phyloP scores from a whole-genome alignment of 345 rosid genomes.

The Gossypium anomalum region DNA sequence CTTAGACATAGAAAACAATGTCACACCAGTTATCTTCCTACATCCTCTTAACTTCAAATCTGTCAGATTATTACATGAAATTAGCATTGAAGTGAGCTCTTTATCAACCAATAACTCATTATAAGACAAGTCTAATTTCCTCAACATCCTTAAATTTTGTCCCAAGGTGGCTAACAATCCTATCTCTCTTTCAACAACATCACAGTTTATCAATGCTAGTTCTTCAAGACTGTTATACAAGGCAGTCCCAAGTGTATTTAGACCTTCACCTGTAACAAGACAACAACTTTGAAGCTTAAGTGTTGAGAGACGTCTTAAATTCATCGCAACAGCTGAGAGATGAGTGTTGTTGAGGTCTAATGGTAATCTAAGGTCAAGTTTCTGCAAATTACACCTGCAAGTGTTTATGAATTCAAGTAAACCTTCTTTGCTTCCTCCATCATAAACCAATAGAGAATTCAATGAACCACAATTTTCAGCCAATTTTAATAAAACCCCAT shows the following conservation, averaged over 20 bases:
- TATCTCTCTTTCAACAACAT: conserved; percentile 60
- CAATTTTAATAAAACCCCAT: conserved; percentile 51
- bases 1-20: conserved; percentile 44
- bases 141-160: conserved; percentile 55
- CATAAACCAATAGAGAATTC: conserved; percentile 63
- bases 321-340: conserved; percentile 48
- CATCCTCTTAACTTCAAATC: conserved; percentile 75
- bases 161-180: conserved; percentile 83
- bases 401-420: conserved; percentile 59
- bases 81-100: conserved; percentile 64
- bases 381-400: conserved; percentile 45
- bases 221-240: conserved; percentile 50
- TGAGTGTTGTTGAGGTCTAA: conserved; percentile 74
- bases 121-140: conserved; percentile 56
- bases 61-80: conserved; percentile 48
- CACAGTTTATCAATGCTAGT: conserved; percentile 66
- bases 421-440: conserved; percentile 74
- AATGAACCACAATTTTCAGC: conserved; percentile 55
- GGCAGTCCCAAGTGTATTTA: conserved; percentile 50
- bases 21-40: conserved; percentile 35
- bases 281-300: conserved; percentile 78
- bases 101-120: conserved; percentile 67
- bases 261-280: conserved; percentile 70
- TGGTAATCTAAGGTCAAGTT: conserved; percentile 73
- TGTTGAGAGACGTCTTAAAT: conserved; percentile 43